Evolutionary conservation across 2,329 filamentous ascomycete species (phyloP).

Genomic region (Colletotrichum sp.): DNA sequence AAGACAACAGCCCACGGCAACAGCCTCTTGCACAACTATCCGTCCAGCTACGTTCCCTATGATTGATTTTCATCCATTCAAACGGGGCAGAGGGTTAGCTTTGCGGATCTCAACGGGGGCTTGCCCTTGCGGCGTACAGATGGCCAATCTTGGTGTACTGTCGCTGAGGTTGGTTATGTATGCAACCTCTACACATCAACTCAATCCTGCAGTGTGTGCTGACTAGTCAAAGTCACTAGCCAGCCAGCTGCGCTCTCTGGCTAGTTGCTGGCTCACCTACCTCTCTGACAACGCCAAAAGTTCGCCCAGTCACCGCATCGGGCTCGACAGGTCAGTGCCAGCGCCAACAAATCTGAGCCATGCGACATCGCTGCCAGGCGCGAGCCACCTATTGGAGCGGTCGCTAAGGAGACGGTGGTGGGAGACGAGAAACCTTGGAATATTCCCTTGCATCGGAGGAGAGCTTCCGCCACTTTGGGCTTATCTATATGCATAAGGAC

Average conservation of each 20-base stretch:
- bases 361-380: background rate
- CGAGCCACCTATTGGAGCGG: background rate
- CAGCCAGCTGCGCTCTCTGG: background rate
- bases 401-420: background rate
- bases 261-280: background rate
- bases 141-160: background rate
- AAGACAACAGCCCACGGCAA: background rate
- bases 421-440: background rate
- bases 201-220: background rate
- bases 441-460: background rate
- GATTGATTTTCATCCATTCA: background rate
- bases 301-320: constrained; percentile 3
- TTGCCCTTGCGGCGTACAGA: background rate
- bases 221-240: background rate
- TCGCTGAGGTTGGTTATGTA: background rate
- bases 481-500: constrained; percentile 4
- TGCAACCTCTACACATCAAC: background rate
- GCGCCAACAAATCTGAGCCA: background rate
- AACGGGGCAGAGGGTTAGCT: background rate
- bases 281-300: constrained; percentile 3
- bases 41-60: background rate
- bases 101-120: background rate
- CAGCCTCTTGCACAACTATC: background rate
- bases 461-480: background rate
- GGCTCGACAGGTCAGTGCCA: background rate